A percentile compares a stretch with the other conserved stretches of the same genome.
phyloP scores from a whole-genome alignment of 345 rosid species.

The Brassica cretica region DNA sequence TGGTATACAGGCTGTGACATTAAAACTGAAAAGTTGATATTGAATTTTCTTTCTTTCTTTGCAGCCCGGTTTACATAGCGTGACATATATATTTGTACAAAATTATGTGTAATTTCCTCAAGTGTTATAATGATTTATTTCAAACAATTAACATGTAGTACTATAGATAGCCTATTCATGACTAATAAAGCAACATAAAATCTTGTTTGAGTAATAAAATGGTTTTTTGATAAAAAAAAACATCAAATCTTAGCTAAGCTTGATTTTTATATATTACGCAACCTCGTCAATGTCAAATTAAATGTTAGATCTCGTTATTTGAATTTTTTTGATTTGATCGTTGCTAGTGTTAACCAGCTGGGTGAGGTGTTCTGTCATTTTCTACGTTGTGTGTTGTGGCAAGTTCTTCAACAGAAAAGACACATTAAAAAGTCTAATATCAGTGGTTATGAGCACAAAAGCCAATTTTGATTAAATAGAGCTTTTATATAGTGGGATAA shows the following conservation, averaged over 20 bases:
- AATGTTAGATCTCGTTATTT: constrained; percentile 43
- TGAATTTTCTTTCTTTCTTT: neutral
- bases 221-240: too few species aligned
- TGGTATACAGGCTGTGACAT: neutral
- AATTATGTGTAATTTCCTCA: neutral
- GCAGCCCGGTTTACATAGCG: neutral
- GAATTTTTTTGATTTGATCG: constrained; percentile 50
- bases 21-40: neutral
- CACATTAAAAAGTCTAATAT: constrained; percentile 15
- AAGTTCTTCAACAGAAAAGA: neutral
- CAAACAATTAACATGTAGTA: neutral
- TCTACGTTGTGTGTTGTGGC: constrained; percentile 20
- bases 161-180: neutral
- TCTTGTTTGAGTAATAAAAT: neutral
- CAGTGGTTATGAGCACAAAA: constrained; percentile 31
- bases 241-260: neutral
- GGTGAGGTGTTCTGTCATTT: constrained; percentile 44
- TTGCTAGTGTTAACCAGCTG: constrained; percentile 81
- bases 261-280: constrained; percentile 1
- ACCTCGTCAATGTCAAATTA: constrained; percentile 27
- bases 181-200: constrained; percentile 25
- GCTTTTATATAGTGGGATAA: constrained; percentile 2
- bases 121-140: neutral
- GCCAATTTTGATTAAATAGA: neutral
- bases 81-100: neutral